phyloP scores from a whole-genome alignment of 2,329 filamentous ascomycete genomes.

The Trichoderma breve region DNA sequence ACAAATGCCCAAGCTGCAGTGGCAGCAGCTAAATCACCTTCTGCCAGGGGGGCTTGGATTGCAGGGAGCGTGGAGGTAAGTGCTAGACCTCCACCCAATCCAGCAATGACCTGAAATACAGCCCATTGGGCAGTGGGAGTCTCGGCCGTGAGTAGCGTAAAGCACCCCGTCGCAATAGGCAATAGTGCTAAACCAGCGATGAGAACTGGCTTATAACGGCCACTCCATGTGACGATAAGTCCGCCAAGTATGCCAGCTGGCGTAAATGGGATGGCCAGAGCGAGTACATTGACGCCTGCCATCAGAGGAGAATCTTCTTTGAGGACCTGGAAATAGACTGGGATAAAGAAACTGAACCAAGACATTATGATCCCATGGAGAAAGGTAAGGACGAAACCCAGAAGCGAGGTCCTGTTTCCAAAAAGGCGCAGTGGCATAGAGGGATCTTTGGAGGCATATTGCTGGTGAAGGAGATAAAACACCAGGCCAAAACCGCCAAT shows the following conservation, averaged over 20 bases:
- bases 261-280: too few species aligned
- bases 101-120: background rate
- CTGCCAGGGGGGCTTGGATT: background rate
- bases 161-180: too few species aligned
- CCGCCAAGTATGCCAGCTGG: too few species aligned
- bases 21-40: background rate
- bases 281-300: too few species aligned
- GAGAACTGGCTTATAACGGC: too few species aligned
- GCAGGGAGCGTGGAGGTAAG: background rate
- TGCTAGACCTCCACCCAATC: background rate
- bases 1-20: background rate
- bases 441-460: background rate
- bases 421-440: background rate
- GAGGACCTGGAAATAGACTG: background rate
- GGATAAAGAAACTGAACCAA: background rate
- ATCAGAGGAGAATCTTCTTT: background rate
- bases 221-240: too few species aligned
- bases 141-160: background rate
- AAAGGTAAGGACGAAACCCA: background rate
- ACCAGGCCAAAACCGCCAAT: background rate
- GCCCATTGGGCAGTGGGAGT: background rate
- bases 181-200: too few species aligned
- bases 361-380: background rate
- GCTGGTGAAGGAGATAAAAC: background rate
- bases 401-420: background rate